Percentiles rank a stretch among this genome's conserved stretches.
Evolutionary conservation across 768 basidiomycete species (phyloP).

Genomic region (Leccinum subgranulosum): DNA sequence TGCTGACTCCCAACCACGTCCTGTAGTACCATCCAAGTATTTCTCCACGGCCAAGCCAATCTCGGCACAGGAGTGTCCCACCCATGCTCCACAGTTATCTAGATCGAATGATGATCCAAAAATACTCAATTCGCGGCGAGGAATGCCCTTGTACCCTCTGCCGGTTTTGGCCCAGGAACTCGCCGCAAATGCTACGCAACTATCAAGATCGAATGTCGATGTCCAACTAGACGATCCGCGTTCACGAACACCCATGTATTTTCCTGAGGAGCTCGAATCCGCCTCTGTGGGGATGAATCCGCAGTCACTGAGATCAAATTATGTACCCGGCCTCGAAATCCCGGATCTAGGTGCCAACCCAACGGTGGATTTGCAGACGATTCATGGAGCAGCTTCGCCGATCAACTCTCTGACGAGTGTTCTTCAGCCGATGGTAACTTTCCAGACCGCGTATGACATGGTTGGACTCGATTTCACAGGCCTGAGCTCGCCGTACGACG

Average conservation of each 20-base stretch:
- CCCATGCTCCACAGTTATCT: background rate
- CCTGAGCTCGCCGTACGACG: conserved; percentile 8
- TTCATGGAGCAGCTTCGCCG: background rate
- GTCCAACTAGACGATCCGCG: conserved; percentile 2
- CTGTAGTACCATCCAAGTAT: conserved; percentile 10
- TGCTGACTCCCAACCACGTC: background rate
- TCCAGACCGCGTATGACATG: conserved; percentile 11
- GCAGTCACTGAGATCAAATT: background rate
- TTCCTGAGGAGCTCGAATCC: conserved; percentile 2
- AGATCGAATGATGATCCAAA: background rate
- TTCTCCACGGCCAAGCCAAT: conserved; percentile 2
- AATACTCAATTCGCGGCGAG: background rate
- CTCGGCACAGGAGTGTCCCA: background rate
- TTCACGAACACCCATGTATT: background rate
- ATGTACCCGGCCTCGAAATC: background rate
- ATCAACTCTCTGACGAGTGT: conserved; percentile 3
- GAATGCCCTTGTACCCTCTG: conserved; percentile 8
- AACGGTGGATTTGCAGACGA: background rate
- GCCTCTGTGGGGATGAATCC: background rate
- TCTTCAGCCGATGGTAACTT: conserved; percentile 2
- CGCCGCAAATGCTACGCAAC: background rate
- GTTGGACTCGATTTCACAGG: conserved; percentile 11
- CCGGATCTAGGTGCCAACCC: background rate
- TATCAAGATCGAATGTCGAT: background rate
- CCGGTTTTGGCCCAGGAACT: background rate